Base-by-base conservation (phyloP, 176 grass and related monocot species). In the Bolboschoenus planiculmis region DNA sequence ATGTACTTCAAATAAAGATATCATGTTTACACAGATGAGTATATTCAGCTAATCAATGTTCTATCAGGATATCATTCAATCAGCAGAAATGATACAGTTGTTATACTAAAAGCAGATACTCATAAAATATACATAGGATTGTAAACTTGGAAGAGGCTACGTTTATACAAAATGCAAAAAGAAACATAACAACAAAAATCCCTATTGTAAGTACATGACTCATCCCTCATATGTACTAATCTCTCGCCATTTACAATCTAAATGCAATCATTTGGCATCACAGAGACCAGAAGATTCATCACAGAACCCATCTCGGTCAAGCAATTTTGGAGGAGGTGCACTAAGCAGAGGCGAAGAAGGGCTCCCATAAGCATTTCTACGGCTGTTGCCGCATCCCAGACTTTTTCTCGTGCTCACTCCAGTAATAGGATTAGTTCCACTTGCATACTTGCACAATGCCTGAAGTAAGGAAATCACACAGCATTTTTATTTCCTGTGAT, bases 401-500 rank as follows among this genome's bases (percentile, higher is more conserved):
- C 89, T 95, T 65, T 88, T 95, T 72, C 92, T 90, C 26, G 96
- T 99, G 83, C 68, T 89, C 54, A 90, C 91, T 58, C 93, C 96
- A 16, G 93, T 99, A 39, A 95, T 24, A 30, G 91, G 87, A 78
- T 99, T 99, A 21, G 96, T 99, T 66, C 96, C 91, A 23, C 62
- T 92, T 83, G 96, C 93, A 86, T 95, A 95, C 82, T 99, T 95
- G 72, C 96, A 93, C 73, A 99, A 86, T 76, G 96, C 93, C 93
- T 95, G 71, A 24, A 90, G 50, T 78, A 18, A 35, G 10, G 5
- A 83, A 68, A 31, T 30, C 1, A 7, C 43, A 33, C 14, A 31
- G 29, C 11, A 30, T 8, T 50, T 48, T 7, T 30, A 7, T 29
- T 30, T 75, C 21, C 11, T 44, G 2, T 24, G 20, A 23, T 46